Base-by-base conservation (phyloP, 257 asterid species). In the Solanum okadae region DNA sequence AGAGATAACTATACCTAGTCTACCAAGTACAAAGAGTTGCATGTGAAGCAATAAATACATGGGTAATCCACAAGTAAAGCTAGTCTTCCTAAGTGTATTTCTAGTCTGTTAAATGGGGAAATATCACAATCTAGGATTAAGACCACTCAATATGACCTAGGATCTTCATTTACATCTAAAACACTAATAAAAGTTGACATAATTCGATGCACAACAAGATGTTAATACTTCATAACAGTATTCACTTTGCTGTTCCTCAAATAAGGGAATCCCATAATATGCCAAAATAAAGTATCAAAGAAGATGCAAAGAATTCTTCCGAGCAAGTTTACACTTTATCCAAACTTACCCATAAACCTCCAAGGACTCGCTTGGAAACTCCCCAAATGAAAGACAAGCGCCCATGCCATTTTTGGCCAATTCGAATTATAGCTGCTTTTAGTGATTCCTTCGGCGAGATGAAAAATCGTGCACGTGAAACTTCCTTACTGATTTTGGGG, bases 331-430 rank as follows among this genome's bases (percentile, higher is more conserved):
- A 81, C 27, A 29, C 42, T 46, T 46, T 16, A 4, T 29, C 67
- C 85, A 46, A 44, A 89, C 98, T 94, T 88, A 97, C 99, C 99
- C 99, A 96, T 89, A 97, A 91, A 88, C 96, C 98, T 90, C 97
- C 96, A 88, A 97, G 96, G 89, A 94, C 90, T 76, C 95, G 93
- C 92, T 92, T 96, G 18, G 94, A 90, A 87, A 95, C 89, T 92
- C 97, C 93, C 92, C 95, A 92, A 89, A 93, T 85, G 90, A 93
- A 93, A 83, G 96, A 94, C 89, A 95, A 73, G 76, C 99, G 98
- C 72, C 98, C 94, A 87, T 94, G 95, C 99, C 98, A 97, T 94
- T 92, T 97, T 91, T 91, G 93, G 79, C 95, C 96, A 84, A 95
- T 90, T 89, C 85, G 96, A 87, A 92, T 59, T 59, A 97, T 91